These are phyloP conservation scores for Tricholoma terreum DNA, from an alignment of 768 basidiomycete species.

Conservation along the genomic window DNA sequence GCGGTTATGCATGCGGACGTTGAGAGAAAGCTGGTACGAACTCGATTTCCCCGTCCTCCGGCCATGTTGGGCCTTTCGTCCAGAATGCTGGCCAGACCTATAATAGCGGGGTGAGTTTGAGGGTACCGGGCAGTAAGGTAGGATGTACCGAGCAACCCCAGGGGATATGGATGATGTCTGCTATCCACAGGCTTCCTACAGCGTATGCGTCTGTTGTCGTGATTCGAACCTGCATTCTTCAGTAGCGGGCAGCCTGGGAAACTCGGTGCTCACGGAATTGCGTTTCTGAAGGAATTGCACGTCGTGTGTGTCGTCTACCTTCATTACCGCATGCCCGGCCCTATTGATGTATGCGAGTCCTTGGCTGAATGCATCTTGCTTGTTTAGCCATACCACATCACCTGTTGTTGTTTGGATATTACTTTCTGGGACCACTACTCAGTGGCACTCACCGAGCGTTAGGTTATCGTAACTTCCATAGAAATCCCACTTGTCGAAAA, in stretches of 20 bases:
- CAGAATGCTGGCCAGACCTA: conserved; percentile 52
- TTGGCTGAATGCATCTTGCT: conserved; percentile 42
- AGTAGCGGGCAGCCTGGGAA: not conserved
- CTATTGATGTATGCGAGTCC: conserved; percentile 57
- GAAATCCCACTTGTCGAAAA: conserved; percentile 57
- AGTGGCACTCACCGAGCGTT: conserved; percentile 35
- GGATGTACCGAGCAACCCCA: conserved; percentile 49
- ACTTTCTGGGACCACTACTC: not conserved
- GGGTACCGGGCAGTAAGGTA: not conserved
- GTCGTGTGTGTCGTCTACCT: conserved; percentile 67
- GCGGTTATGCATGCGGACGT: conserved; percentile 5
- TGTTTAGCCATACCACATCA: conserved; percentile 58
- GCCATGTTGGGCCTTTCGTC: conserved; percentile 44
- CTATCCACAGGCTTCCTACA: conserved; percentile 42
- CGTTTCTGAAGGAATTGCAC: conserved; percentile 50
- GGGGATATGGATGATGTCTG: conserved; percentile 46
- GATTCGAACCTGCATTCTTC: conserved; percentile 37
- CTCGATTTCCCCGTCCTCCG: conserved; percentile 49
- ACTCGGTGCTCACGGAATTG: conserved; percentile 49
- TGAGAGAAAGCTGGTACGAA: conserved; percentile 8
- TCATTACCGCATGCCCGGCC: conserved; percentile 64
- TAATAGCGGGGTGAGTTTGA: not conserved
- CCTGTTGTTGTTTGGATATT: conserved; percentile 34
- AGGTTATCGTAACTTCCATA: conserved; percentile 48
- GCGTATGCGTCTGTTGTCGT: conserved; percentile 41